Evolutionary conservation across 805 yeast genomes (phyloP).

Genomic region (Lachancea sp.): DNA sequence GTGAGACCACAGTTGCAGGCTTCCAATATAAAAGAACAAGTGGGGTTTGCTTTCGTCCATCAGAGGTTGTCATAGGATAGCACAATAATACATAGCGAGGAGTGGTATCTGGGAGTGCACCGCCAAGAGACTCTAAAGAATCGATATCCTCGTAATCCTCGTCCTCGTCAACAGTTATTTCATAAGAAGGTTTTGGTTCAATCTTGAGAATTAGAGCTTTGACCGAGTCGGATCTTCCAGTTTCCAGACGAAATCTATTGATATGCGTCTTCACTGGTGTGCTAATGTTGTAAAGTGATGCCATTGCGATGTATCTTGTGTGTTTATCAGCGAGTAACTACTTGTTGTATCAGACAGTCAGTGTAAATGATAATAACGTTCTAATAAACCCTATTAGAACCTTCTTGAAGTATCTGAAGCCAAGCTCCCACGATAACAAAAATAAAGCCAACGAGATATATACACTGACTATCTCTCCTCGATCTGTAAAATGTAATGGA

Average conservation of each 20-base stretch:
- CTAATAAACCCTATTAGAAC: too few species aligned
- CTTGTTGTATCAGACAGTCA: too few species aligned
- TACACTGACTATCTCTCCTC: too few species aligned
- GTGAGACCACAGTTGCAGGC: conserved; percentile 74
- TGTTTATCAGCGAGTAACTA: not conserved
- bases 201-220: conserved; percentile 49
- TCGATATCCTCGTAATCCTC: conserved; percentile 47
- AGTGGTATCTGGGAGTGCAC: conserved; percentile 72
- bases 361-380: too few species aligned
- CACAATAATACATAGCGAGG: conserved; percentile 75
- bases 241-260: conserved; percentile 66
- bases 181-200: conserved; percentile 29
- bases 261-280: conserved; percentile 53
- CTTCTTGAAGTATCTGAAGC: too few species aligned
- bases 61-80: conserved; percentile 61
- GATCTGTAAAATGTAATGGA: too few species aligned
- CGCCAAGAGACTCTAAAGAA: conserved; percentile 54
- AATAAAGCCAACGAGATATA: too few species aligned
- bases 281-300: conserved; percentile 55
- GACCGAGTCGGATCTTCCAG: conserved; percentile 55
- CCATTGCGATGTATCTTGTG: conserved; percentile 22
- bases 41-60: conserved; percentile 71
- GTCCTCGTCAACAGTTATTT: conserved; percentile 35
- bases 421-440: too few species aligned
- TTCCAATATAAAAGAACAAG: conserved; percentile 79